These are phyloP conservation scores for Saccharata proteae DNA, from an alignment of 2,329 filamentous ascomycete genomes.

Conservation along the genomic window DNA sequence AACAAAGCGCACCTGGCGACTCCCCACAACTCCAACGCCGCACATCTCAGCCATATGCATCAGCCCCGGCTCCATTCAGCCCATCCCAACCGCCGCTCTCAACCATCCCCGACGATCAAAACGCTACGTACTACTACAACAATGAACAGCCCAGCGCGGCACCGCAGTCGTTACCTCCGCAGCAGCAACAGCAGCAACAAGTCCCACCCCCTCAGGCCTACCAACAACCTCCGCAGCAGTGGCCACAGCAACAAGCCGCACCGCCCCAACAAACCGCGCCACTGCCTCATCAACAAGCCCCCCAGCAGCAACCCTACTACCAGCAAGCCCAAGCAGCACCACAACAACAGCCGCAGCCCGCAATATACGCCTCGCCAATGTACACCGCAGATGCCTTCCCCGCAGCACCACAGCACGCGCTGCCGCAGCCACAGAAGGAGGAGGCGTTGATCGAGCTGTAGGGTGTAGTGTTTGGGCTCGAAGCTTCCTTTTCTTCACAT, in stretches of 20 bases:
- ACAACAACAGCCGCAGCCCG: slow-evolving; percentile 22
- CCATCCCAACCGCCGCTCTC: slow-evolving; percentile 22
- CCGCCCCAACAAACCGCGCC: slow-evolving; percentile 13
- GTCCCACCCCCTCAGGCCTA: background rate
- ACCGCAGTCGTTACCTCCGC: slow-evolving; percentile 8
- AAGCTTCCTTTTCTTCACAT: too few relatives aligned
- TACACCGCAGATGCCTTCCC: slow-evolving; percentile 46
- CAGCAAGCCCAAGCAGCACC: slow-evolving; percentile 13
- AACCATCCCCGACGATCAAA: slow-evolving; percentile 19
- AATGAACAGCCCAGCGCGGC: slow-evolving; percentile 5
- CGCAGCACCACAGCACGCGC: slow-evolving; percentile 44
- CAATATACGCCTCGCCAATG: slow-evolving; percentile 21
- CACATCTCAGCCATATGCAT: slow-evolving; percentile 22
- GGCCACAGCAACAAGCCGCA: slow-evolving; percentile 12
- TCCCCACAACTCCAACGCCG: slow-evolving; percentile 27
- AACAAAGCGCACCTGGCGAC: slow-evolving; percentile 15
- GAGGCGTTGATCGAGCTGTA: slow-evolving; percentile 72
- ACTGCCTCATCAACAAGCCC: slow-evolving; percentile 21
- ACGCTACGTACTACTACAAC: slow-evolving; percentile 15
- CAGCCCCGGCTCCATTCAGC: slow-evolving; percentile 19
- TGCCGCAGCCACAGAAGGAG: slow-evolving; percentile 46
- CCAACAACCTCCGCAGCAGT: slow-evolving; percentile 8
- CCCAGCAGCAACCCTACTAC: slow-evolving; percentile 12
- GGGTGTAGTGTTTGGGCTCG: slow-evolving; percentile 8
- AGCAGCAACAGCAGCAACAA: slow-evolving; percentile 10